Percentiles rank a stretch among this genome's conserved stretches.
phyloP scores from a whole-genome alignment of 2,329 filamentous ascomycete species.

The Ascochyta rabiei region DNA sequence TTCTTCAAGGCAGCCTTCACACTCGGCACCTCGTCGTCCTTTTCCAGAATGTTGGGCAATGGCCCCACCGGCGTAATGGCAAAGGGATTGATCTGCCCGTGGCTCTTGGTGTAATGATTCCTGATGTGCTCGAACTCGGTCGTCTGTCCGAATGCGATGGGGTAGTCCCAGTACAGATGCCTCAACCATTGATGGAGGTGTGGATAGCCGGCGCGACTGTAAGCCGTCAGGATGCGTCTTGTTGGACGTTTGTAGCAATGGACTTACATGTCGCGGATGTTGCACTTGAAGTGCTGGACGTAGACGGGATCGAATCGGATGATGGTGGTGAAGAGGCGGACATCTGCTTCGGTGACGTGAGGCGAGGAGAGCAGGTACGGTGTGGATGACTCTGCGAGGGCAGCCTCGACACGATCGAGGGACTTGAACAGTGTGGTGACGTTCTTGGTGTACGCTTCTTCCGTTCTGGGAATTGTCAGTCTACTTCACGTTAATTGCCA shows the following conservation, averaged over 20 bases:
- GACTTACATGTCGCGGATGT: constrained; percentile 73
- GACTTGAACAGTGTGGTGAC: constrained; percentile 56
- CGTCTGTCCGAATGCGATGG: constrained; percentile 80
- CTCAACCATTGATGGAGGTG: constrained; percentile 80
- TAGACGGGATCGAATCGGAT: constrained; percentile 64
- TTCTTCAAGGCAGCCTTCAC: constrained; percentile 44
- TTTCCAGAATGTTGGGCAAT: constrained; percentile 76
- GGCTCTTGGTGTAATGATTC: constrained; percentile 72
- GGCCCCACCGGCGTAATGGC: constrained; percentile 86
- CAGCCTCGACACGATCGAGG: constrained; percentile 55
- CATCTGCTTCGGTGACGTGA: constrained; percentile 55
- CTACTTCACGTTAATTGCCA: no score
- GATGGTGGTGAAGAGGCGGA: constrained; percentile 65
- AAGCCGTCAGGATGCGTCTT: neutral
- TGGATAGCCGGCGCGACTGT: constrained; percentile 74
- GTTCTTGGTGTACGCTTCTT: constrained; percentile 57
- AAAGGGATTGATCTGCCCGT: constrained; percentile 68
- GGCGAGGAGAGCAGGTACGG: constrained; percentile 56
- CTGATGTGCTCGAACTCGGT: constrained; percentile 97
- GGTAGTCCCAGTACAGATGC: constrained; percentile 71
- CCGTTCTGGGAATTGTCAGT: constrained; percentile 36
- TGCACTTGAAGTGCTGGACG: constrained; percentile 73
- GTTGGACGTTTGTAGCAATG: neutral
- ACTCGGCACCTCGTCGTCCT: constrained; percentile 77
- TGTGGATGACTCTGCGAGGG: constrained; percentile 50